Base-by-base conservation (phyloP, 1,139 yeast genomes). In the Geotrichum siamense region DNA sequence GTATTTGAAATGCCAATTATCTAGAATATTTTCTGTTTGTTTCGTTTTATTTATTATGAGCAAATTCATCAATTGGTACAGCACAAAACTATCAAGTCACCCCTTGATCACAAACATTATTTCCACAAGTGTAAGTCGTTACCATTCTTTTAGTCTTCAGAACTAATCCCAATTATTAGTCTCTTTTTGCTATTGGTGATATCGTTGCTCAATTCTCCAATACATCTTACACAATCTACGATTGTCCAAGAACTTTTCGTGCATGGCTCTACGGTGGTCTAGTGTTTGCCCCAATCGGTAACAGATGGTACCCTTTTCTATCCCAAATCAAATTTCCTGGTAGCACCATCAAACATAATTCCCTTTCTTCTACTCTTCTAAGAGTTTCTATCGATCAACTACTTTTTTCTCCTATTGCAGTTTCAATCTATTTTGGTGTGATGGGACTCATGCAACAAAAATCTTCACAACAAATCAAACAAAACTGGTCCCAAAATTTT, bases 271-370 rank as follows among this genome's bases (percentile, higher is more conserved):
- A 85, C 58, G 96, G 96, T 1, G 74, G 84, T 0, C 54, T 75
- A n/a, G 68, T 86, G 39, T 86, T 86, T 59, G 80, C 91, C 0
- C 89, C 94, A 12, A 64, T 84, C 34, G 85, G 85, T 19, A 79
- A 76, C 45, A 49, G 49, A 19, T 82, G 93, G 84, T 85, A 81
- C 58, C 73, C 73, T 15, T 63, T 76, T 9, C 63, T 85, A 20
- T 77, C 82, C 28, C 64, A 56, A 29, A 58, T 81, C 9, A 28
- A 34, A 15, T 22, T 38, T 17, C 50, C 50, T 2, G 43, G 47
- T 12, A 20, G 35, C n/a, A 37, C 43, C 3, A n/a, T n/a, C n/a
- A 27, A 28, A 21, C 23, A 36, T 22, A 27, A 66, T 64, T 42
- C 70, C 68, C 48, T 78, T 77, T 4, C 66, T 69, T 34, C 55